Evolutionary conservation across 1,284 basidiomycete genomes (phyloP), one percentile per base, ranked within the genome.

Genomic region (Salmacisia buchloeana): DNA sequence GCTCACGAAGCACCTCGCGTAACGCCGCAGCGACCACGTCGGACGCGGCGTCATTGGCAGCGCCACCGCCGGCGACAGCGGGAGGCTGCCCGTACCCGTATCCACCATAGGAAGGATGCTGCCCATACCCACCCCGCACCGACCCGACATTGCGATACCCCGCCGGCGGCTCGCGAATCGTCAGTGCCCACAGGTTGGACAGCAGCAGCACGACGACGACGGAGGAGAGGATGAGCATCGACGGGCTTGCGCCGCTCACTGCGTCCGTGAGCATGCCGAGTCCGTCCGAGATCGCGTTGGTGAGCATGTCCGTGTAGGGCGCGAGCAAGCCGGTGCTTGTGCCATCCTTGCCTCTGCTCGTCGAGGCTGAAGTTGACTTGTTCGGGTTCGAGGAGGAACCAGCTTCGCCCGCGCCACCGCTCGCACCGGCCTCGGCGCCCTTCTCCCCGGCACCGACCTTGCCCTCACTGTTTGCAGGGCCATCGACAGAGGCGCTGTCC

Each of bases 171-270:
- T 54, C 49, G 6, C 49, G 49, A 54, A 54, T 54, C 49, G 49
- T 54, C 2, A 78, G 58, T 2, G 78, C 78, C 74, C 77, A 81
- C 18, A 81, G 52, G 65, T 81, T 81, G n/a, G 71, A 73, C 23
- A 81, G n/a, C 2, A 81, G 65, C 59, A 81, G 74, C 12, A 80
- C 49, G 34, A 72, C 52, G 58, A 81, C 76, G 45, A 80, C 61
- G 9, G 65, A 58, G 0, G 66, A 68, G 33, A 80, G 69, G 3
- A 63, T 62, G n/a, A 79, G 63, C 4, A 70, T 68, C 35, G 69
- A 67, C 23, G 68, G 38, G 52, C 63, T 73, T 23, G 64, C 61
- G 3, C 58, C 64, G 21, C 34, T 36, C 7, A 63, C 64, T 38
- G 63, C 46, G 29, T 65, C 58, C 2, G 60, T 64, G 23, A 67